Conservation (phyloP, 148 eudicot species). For the Spergularia marina region DNA sequence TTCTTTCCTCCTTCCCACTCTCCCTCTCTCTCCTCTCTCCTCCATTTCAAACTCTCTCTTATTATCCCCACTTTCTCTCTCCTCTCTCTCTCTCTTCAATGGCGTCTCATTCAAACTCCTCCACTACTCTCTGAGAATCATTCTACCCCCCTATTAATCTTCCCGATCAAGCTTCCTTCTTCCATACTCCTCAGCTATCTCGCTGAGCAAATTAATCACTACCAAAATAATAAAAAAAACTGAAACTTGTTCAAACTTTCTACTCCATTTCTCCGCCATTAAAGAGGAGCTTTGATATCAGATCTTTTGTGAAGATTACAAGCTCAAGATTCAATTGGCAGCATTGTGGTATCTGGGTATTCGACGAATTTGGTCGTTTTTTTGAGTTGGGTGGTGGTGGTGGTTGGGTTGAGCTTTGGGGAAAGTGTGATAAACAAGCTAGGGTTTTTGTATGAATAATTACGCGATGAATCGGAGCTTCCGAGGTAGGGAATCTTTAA, state of each 20-base stretch:
- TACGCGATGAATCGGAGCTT: conserved; percentile 82
- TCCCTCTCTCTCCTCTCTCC: conserved; percentile 25
- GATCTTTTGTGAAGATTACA: conserved; percentile 28
- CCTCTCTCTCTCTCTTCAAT: conserved; percentile 27
- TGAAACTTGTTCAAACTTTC: background rate
- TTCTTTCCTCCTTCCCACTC: conserved; percentile 30
- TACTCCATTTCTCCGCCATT: conserved; percentile 19
- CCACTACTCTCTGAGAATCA: background rate
- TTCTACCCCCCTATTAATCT: background rate
- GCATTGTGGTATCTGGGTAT: conserved; percentile 9
- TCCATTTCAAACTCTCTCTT: conserved; percentile 11
- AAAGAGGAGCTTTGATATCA: conserved; percentile 22
- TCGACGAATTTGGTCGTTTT: conserved; percentile 24
- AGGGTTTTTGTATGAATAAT: conserved; percentile 30
- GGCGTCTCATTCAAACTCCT: conserved; percentile 28
- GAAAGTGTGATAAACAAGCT: conserved; percentile 13
- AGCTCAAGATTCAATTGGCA: conserved; percentile 9
- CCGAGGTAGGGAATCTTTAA: conserved; percentile 69
- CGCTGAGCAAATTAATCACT: background rate
- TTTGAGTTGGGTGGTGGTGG: background rate
- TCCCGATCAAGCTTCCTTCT: background rate
- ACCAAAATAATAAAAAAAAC: no score
- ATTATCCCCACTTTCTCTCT: conserved; percentile 6
- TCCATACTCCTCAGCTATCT: background rate
- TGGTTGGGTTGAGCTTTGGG: conserved; percentile 16